Evolutionary conservation across 2,329 filamentous ascomycete species (phyloP).

Genomic region (Hymenoscyphus albidus): DNA sequence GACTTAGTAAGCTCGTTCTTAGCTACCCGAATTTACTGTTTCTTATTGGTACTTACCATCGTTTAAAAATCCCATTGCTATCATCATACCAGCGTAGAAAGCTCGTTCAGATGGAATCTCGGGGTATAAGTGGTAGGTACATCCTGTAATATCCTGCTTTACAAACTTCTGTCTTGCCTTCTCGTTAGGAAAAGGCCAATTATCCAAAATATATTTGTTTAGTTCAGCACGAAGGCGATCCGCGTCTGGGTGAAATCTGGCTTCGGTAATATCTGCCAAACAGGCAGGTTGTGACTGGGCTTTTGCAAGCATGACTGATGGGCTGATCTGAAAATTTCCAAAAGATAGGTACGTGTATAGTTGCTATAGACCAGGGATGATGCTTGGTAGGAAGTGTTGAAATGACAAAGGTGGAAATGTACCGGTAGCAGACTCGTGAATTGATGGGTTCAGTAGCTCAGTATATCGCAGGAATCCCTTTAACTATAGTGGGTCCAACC

Average conservation of each 20-base stretch:
- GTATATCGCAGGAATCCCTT: background rate
- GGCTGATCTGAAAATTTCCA: background rate
- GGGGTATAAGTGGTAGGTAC: slow-evolving; percentile 41
- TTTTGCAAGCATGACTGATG: background rate
- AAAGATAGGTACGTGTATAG: background rate
- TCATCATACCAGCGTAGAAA: slow-evolving; percentile 37
- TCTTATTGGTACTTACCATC: slow-evolving; percentile 36
- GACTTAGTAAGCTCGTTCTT: background rate
- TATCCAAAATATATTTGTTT: slow-evolving; percentile 35
- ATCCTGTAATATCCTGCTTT: slow-evolving; percentile 34
- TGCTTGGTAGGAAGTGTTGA: background rate
- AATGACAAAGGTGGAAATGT: background rate
- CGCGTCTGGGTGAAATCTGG: background rate
- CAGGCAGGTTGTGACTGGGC: background rate
- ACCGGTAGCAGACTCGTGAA: background rate
- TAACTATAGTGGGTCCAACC: background rate
- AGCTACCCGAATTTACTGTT: background rate
- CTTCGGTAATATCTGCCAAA: background rate
- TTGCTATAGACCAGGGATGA: background rate
- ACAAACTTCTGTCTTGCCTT: slow-evolving; percentile 36
- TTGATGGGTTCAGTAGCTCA: background rate
- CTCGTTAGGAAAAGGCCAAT: slow-evolving; percentile 38
- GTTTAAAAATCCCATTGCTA: slow-evolving; percentile 42
- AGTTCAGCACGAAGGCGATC: background rate
- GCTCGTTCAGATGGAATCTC: slow-evolving; percentile 39